A percentile compares a stretch with the other conserved stretches of the same genome.
Evolutionary conservation across 345 rosid genomes (phyloP).

Genomic region (Camelina neglecta): DNA sequence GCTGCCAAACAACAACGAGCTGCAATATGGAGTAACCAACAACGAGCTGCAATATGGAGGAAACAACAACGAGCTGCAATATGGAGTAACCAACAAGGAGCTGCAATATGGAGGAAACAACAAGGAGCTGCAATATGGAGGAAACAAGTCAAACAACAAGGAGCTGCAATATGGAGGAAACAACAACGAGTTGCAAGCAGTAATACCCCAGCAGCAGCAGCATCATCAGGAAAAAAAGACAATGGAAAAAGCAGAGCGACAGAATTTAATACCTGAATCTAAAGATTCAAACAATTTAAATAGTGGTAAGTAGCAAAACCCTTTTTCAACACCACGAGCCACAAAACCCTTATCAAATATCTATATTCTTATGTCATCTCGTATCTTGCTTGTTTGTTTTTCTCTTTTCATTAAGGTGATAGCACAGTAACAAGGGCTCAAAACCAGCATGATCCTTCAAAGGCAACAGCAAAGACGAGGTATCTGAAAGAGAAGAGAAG

Average conservation of each 20-base stretch:
- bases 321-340: conserved; percentile 9
- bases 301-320: conserved; percentile 23
- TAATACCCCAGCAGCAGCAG: background rate
- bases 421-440: background rate
- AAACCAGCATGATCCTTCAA: background rate
- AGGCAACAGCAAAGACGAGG: background rate
- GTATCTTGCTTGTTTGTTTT: background rate
- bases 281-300: conserved; percentile 10
- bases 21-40: background rate
- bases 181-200: background rate
- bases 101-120: background rate
- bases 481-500: background rate
- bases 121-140: background rate
- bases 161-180: background rate
- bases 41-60: background rate
- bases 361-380: background rate
- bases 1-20: background rate
- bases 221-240: background rate
- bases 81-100: no score
- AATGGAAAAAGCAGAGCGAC: background rate
- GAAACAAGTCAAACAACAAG: no score
- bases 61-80: background rate
- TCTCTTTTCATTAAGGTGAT: conserved; percentile 1
- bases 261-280: background rate
- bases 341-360: background rate